Evolutionary conservation across 768 basidiomycete genomes (phyloP), one percentile per base, ranked within the genome.

Genomic region (Trametes meyenii): DNA sequence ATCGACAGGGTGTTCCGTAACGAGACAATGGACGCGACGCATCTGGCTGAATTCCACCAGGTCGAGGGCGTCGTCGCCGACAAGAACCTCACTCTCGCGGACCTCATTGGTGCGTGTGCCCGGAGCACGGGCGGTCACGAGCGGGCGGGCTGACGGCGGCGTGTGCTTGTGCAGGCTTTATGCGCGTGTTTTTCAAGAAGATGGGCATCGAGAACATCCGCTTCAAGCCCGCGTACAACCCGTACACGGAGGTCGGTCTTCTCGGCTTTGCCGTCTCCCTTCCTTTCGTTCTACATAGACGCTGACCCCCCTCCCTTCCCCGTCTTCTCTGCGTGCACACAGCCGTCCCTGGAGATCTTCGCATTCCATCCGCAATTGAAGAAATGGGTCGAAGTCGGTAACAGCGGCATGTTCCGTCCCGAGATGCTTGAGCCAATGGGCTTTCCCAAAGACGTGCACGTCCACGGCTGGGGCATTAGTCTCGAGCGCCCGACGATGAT

Each of bases 401-500:
- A 98, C 77, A 96, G 94, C 71, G 97, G 97, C 23, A 96, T 99
- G 92, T 99, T 99, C 87, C 86, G 97, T 36, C 97, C 97, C 3
- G 97, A 99, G 74, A 98, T 99, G 96, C 80, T 99, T 35, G 95
- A 95, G 73, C 95, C 97, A 7, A 98, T 98, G 96, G 97, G 97
- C 35, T 88, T 98, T 72, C 97, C 97, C 0, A 90, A 92, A 66
- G 95, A 95, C 70, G 94, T 98, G 12, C 88, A 95, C 24, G 96
- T 98, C 24, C 92, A 95, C 64, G 97, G 97, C 17, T 99, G 96
- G 94, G 97, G 97, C 49, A 84, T 99, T 64, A 85, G 88, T 70
- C 79, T 98, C 29, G 97, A 99, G 78, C 79, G 97, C 62, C 97
- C 97, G 17, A 98, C 97, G 0, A 98, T 99, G 97, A 98, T 99